phyloP scores from a whole-genome alignment of 441 rosid species.

The Populus trichocarpa region DNA sequence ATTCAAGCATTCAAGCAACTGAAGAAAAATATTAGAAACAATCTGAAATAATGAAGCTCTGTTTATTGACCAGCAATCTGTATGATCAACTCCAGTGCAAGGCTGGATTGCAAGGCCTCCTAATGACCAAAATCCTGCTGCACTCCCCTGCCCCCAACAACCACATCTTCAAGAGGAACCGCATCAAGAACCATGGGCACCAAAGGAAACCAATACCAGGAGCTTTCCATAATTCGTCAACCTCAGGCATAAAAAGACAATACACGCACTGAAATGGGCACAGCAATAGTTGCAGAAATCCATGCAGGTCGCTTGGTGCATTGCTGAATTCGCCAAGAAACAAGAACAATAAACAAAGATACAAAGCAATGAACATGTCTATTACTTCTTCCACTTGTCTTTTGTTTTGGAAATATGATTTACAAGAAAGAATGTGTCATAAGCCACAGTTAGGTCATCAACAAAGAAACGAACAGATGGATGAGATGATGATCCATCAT shows the following conservation, averaged over 20 bases:
- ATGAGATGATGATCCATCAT: slow-evolving; percentile 19
- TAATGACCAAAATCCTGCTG: not conserved
- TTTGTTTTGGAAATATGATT: not conserved
- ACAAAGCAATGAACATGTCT: slow-evolving; percentile 2
- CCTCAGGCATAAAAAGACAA: not conserved
- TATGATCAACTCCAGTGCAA: not conserved
- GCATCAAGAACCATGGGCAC: not conserved
- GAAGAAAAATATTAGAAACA: not conserved
- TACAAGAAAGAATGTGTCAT: slow-evolving; percentile 14
- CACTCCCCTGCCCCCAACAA: not conserved
- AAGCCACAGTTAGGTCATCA: slow-evolving; percentile 13
- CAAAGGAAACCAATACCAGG: not conserved
- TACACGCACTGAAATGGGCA: too few species aligned
- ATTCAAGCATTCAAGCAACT: not conserved
- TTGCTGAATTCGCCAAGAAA: not conserved
- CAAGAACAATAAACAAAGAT: not conserved
- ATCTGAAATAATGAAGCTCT: not conserved
- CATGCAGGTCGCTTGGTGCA: not conserved
- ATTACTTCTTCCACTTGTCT: slow-evolving; percentile 1
- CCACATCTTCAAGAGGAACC: not conserved
- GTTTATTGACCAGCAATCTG: not conserved
- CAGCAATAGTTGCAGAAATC: not conserved
- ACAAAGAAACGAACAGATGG: slow-evolving; percentile 10
- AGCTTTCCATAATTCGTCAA: not conserved
- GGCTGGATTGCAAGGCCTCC: not conserved